Conservation (phyloP, 495 filamentous ascomycete species). For the Darksidea phi region DNA sequence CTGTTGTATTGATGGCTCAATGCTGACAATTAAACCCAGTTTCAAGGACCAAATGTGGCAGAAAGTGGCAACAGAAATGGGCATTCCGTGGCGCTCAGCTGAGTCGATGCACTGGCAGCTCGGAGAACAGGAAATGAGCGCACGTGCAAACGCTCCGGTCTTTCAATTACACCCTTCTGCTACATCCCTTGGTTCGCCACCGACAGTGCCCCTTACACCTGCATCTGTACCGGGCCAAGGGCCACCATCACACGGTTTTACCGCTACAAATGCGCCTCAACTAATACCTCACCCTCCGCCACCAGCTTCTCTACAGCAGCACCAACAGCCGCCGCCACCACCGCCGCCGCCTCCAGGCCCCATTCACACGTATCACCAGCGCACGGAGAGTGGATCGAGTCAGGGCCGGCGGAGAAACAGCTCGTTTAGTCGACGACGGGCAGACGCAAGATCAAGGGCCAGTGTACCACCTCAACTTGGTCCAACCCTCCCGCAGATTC, state of each 20-base stretch:
- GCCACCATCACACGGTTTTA: conserved; percentile 21
- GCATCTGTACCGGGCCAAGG: neutral
- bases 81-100: conserved; percentile 91
- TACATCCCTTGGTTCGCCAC: conserved; percentile 19
- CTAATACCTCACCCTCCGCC: conserved; percentile 19
- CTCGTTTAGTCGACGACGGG: conserved; percentile 28
- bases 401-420: conserved; percentile 29
- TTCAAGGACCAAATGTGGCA: conserved; percentile 98
- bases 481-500: conserved; percentile 20
- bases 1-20: neutral
- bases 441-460: conserved; percentile 22
- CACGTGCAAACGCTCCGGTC: conserved; percentile 45
- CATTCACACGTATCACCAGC: conserved; percentile 30
- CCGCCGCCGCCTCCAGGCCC: conserved; percentile 12
- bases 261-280: conserved; percentile 22
- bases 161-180: conserved; percentile 42
- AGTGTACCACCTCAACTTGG: conserved; percentile 34
- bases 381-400: conserved; percentile 23
- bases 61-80: conserved; percentile 89
- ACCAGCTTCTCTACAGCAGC: conserved; percentile 5
- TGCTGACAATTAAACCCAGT: conserved; percentile 48
- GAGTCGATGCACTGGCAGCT: conserved; percentile 99
- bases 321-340: conserved; percentile 12
- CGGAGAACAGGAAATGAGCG: conserved; percentile 87
- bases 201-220: conserved; percentile 1